phyloP scores from a whole-genome alignment of 345 rosid species.

The Eucalyptus cloeziana region DNA sequence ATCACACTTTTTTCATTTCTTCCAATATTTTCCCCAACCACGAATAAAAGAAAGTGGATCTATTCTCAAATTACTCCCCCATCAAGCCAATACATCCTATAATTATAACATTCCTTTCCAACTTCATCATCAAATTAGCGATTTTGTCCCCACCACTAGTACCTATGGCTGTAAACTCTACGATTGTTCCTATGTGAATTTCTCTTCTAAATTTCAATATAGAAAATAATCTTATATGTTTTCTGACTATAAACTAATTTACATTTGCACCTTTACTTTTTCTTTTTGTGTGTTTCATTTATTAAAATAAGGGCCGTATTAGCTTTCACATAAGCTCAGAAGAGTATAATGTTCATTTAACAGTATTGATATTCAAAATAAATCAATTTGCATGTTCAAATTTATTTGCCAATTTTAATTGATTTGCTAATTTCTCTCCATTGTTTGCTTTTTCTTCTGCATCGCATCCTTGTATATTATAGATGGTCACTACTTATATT shows the following conservation, averaged over 20 bases:
- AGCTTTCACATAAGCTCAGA: neutral
- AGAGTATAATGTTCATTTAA: neutral
- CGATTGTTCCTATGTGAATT: accelerated
- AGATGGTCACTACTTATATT: neutral
- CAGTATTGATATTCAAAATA: neutral
- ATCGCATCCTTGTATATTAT: neutral
- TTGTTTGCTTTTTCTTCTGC: neutral
- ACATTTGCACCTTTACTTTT: neutral
- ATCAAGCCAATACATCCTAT: neutral
- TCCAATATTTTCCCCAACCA: neutral
- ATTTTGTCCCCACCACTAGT: neutral
- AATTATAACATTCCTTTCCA: too few species aligned
- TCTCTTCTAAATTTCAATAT: too few species aligned
- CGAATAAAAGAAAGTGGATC: too few species aligned
- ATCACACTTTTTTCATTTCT: too few species aligned
- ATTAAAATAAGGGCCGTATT: neutral
- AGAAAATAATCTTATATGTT: too few species aligned
- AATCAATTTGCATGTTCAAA: neutral
- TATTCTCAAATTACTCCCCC: too few species aligned
- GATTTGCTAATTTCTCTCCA: neutral
- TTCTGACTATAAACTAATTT: neutral
- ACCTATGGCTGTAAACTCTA: neutral
- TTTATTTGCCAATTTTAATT: neutral
- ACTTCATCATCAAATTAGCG: accelerated
- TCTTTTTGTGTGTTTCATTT: too few species aligned